Evolutionary conservation across 2,329 filamentous ascomycete genomes (phyloP).

Genomic region (Neofusicoccum cordaticola): DNA sequence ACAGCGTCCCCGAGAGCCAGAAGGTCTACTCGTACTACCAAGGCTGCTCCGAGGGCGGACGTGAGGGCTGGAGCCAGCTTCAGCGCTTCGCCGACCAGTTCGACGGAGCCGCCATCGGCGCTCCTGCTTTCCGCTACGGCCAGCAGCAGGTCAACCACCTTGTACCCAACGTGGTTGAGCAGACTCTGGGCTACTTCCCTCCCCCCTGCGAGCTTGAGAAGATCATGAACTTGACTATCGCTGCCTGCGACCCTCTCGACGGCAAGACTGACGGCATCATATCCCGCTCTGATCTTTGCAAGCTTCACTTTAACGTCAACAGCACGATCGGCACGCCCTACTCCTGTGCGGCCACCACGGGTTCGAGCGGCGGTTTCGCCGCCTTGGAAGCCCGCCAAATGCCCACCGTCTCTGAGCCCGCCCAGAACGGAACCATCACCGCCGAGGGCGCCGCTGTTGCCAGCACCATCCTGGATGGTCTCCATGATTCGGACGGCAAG

Average conservation of each 20-base stretch:
- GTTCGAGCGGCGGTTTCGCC: slow-evolving; percentile 17
- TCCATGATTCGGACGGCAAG: slow-evolving; percentile 39
- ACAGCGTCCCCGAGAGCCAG: slow-evolving; percentile 21
- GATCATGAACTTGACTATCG: slow-evolving; percentile 55
- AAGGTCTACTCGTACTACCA: slow-evolving; percentile 51
- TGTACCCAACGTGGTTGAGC: slow-evolving; percentile 39
- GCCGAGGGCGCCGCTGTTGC: slow-evolving; percentile 28
- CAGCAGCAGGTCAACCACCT: slow-evolving; percentile 49
- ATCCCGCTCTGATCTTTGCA: slow-evolving; percentile 48
- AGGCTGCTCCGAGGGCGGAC: slow-evolving; percentile 56
- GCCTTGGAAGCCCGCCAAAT: slow-evolving; percentile 17
- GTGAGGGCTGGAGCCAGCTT: slow-evolving; percentile 49
- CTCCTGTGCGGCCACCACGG: slow-evolving; percentile 38
- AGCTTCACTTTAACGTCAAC: slow-evolving; percentile 45
- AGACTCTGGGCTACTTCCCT: slow-evolving; percentile 41
- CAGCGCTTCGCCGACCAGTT: slow-evolving; percentile 51
- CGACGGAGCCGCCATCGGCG: slow-evolving; percentile 47
- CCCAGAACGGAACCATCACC: slow-evolving; percentile 32
- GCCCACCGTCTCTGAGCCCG: slow-evolving; percentile 20
- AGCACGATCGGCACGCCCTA: slow-evolving; percentile 48
- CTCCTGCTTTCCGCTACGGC: slow-evolving; percentile 47
- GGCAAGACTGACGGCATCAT: slow-evolving; percentile 56
- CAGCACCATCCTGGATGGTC: slow-evolving; percentile 30
- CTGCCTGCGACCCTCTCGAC: slow-evolving; percentile 55
- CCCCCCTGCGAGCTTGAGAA: slow-evolving; percentile 48